Evolutionary conservation across 352 stramenopile species (phyloP).

Genomic region (Pythium aristosporum): DNA sequence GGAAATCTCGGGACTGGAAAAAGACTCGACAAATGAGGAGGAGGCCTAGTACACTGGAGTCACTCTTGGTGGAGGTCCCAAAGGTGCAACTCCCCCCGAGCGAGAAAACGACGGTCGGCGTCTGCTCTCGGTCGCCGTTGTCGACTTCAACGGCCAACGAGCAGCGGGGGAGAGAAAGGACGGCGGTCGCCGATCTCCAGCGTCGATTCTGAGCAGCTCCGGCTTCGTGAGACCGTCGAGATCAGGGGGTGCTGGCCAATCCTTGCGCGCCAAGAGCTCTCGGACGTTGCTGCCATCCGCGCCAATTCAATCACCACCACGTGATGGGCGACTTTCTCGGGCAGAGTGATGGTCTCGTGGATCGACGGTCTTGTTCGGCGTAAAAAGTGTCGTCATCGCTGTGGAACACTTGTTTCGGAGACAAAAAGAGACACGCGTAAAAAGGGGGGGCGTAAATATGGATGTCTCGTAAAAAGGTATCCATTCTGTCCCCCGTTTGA

Average conservation of each 20-base stretch:
- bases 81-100: not conserved
- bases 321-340: conserved; percentile 7
- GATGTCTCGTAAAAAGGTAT: conserved; percentile 14
- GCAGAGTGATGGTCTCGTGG: conserved; percentile 30
- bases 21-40: not conserved
- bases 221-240: not conserved
- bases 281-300: conserved; percentile 8
- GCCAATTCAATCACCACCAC: not conserved
- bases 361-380: conserved; percentile 27
- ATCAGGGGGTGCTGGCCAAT: conserved; percentile 25
- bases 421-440: not conserved
- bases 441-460: not conserved
- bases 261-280: not conserved
- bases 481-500: not conserved
- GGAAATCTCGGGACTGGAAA: conserved; percentile 18
- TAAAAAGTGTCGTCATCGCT: conserved; percentile 29
- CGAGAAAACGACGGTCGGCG: conserved; percentile 15
- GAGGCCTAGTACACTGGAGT: not conserved
- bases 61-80: not conserved
- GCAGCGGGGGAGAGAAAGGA: conserved; percentile 18
- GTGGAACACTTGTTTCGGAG: conserved; percentile 18
- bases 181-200: conserved; percentile 14
- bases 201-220: conserved; percentile 20
- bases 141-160: conserved; percentile 29
- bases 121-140: not conserved